Conservation (phyloP, 2,329 filamentous ascomycete species). For the Xylariaceae sp. region DNA sequence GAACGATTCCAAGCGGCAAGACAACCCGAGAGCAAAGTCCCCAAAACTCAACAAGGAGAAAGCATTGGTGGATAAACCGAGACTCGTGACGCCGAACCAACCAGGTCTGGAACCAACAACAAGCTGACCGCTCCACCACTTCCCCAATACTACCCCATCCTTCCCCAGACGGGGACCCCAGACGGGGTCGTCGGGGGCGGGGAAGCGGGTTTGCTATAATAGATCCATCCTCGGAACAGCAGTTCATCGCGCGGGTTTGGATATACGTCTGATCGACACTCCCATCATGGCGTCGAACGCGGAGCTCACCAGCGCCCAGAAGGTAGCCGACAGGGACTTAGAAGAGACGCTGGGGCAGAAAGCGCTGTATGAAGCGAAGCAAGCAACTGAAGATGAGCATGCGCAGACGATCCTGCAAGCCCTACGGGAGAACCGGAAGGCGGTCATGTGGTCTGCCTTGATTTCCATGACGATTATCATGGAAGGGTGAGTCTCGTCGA, state of each 20-base stretch:
- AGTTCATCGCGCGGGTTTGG: no score
- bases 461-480: constrained; percentile 34
- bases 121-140: constrained; percentile 2
- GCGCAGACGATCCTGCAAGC: constrained; percentile 30
- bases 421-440: constrained; percentile 29
- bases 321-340: constrained; percentile 30
- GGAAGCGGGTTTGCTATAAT: constrained; percentile 12
- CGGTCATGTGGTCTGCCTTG: constrained; percentile 32
- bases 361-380: constrained; percentile 30
- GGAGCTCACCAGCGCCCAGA: constrained; percentile 25
- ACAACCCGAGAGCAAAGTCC: no score
- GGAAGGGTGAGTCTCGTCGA: constrained; percentile 29
- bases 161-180: not conserved
- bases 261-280: no score
- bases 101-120: no score
- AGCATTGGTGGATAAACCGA: constrained; percentile 20
- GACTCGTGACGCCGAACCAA: no score
- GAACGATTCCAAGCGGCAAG: no score
- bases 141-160: constrained; percentile 13
- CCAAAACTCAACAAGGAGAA: not conserved
- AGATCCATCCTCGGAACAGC: no score
- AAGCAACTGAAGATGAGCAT: constrained; percentile 33
- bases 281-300: constrained; percentile 22
- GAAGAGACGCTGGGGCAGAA: constrained; percentile 31
- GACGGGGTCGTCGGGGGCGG: not conserved